Base-by-base conservation (phyloP, 1,284 basidiomycete genomes). In the Schizophyllum commune region DNA sequence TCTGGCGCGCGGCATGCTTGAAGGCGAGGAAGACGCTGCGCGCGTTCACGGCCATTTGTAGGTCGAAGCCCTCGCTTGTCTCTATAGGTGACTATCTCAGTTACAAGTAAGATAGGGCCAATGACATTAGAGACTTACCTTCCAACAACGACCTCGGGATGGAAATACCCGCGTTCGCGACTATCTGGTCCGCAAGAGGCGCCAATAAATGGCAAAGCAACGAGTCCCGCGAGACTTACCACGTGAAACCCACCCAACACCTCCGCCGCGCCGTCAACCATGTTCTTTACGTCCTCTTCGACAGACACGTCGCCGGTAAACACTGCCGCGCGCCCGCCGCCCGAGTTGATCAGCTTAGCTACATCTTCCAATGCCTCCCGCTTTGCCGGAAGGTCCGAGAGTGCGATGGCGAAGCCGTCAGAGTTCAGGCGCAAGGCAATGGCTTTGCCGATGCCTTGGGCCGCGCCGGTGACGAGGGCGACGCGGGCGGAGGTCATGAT, bases 111-210 rank as follows among this genome's bases (percentile, higher is more conserved):
- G 52, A 51, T 13, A 54, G 56, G 61, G n/a, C 6, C 56, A 11
- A 13, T 17, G 4, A 19, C n/a, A n/a, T n/a, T n/a, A n/a, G n/a
- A 22, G n/a, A 56, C 59, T 20, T 32, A 66, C 64, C 60, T 15
- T 64, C 60, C 9, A 57, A 17, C 9, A 65, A 4, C 3, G 56
- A 20, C 8, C 7, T 55, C 9, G 39, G 52, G 7, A 17, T 56
- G 5, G 54, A 52, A 15, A 62, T 57, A 32, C 63, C 66, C n/a
- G 66, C 66, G 51, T 67, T 67, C 1, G 64, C 64, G 2, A 66
- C 65, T 60, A 66, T 65, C 65, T 66, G 32, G 2, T 27, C 27
- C 2, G 5, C 27, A 6, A 52, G 8, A 32, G 27, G 5, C 2
- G 13, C 4, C n/a, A 59, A 21, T 55, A 19, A 21, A 4, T 5